phyloP scores from a whole-genome alignment of 257 asterid species.

The Oldenlandia corymbosa region DNA sequence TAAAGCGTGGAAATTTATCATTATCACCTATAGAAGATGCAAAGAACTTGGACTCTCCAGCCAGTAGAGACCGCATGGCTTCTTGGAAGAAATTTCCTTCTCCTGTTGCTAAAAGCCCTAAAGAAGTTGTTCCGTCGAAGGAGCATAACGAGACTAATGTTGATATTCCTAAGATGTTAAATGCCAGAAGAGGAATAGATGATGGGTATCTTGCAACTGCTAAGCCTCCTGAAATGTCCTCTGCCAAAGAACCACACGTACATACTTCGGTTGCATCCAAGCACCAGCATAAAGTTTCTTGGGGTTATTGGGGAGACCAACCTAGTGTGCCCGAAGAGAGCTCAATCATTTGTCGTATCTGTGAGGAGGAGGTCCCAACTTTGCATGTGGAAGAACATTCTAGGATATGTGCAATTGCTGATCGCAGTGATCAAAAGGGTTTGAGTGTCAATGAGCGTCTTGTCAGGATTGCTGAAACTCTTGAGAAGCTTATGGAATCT shows the following conservation, averaged over 20 bases:
- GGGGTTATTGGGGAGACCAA: slow-evolving; percentile 98
- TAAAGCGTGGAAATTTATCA: slow-evolving; percentile 36
- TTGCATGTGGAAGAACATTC: slow-evolving; percentile 98
- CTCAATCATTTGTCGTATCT: slow-evolving; percentile 95
- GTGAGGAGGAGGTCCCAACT: slow-evolving; percentile 98
- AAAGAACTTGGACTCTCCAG: slow-evolving; percentile 40
- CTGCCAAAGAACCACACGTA: slow-evolving; percentile 49
- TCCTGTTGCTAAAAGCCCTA: slow-evolving; percentile 64
- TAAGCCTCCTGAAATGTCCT: slow-evolving; percentile 51
- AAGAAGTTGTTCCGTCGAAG: slow-evolving; percentile 47
- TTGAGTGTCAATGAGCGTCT: slow-evolving; percentile 87
- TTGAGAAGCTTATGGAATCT: slow-evolving; percentile 89
- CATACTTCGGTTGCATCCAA: slow-evolving; percentile 37
- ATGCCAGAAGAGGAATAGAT: slow-evolving; percentile 31
- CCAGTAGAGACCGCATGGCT: slow-evolving; percentile 70
- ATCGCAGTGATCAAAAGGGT: slow-evolving; percentile 96
- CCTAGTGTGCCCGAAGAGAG: slow-evolving; percentile 68
- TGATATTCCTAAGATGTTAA: slow-evolving; percentile 45
- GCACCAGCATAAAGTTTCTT: slow-evolving; percentile 69
- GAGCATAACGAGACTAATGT: slow-evolving; percentile 39
- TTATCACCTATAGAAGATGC: slow-evolving; percentile 40
- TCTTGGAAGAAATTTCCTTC: slow-evolving; percentile 89
- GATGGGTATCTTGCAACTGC: slow-evolving; percentile 58
- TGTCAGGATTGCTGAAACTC: slow-evolving; percentile 71
- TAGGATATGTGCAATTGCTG: slow-evolving; percentile 90